A percentile compares a stretch with the other conserved stretches of the same genome.
Conservation (phyloP, 108 stramenopile species). For the Cylindrotheca closterium region DNA sequence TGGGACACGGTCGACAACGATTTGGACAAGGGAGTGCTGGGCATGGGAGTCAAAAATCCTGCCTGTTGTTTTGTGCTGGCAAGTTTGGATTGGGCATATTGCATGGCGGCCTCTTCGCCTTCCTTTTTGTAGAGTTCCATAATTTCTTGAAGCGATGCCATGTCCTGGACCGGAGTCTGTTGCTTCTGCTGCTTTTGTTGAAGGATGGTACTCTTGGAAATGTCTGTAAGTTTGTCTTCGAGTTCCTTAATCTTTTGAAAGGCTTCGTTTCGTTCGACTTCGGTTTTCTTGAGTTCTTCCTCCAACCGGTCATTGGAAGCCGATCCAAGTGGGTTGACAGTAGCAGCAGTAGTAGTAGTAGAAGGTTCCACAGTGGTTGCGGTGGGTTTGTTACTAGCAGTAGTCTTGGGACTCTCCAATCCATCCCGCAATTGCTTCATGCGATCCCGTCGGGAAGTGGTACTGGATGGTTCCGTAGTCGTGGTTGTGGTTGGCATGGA, state of each 20-base stretch:
- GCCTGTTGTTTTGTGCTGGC: background rate
- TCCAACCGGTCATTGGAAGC: constrained; percentile 14
- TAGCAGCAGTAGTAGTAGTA: background rate
- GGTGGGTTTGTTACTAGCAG: background rate
- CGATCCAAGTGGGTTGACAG: background rate
- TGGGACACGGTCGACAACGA: background rate
- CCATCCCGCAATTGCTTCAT: constrained; percentile 13
- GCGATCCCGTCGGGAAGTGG: constrained; percentile 13
- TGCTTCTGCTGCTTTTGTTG: too few species aligned
- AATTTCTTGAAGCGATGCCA: constrained; percentile 18
- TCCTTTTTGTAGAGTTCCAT: constrained; percentile 31
- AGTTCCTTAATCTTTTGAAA: constrained; percentile 8
- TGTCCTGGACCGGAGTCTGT: background rate
- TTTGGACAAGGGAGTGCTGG: constrained; percentile 5
- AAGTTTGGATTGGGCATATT: constrained; percentile 35
- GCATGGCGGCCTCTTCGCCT: constrained; percentile 37
- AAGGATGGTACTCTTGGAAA: constrained; percentile 1
- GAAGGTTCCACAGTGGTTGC: background rate
- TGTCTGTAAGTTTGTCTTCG: constrained; percentile 6
- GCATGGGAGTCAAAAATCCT: background rate
- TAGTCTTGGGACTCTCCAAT: constrained; percentile 1
- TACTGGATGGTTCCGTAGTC: background rate
- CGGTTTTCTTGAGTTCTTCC: constrained; percentile 5
- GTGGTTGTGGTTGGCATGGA: background rate
- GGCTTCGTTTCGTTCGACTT: background rate